phyloP scores from a whole-genome alignment of 768 basidiomycete genomes.

The Mrakia hoshinonis region DNA sequence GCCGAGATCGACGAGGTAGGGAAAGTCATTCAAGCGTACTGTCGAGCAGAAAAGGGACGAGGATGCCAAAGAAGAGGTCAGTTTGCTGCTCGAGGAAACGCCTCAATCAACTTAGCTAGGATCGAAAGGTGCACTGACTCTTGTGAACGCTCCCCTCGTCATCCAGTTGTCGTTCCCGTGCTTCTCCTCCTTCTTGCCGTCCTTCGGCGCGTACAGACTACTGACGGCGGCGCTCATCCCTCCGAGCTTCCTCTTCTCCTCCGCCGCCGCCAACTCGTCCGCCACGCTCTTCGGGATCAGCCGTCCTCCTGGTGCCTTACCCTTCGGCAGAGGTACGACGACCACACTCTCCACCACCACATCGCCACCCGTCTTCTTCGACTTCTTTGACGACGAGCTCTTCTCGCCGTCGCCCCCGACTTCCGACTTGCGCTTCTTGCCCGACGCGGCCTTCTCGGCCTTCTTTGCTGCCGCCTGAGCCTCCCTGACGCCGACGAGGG shows the following conservation, averaged over 20 bases:
- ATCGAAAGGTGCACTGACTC: constrained; percentile 53
- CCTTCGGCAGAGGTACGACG: constrained; percentile 49
- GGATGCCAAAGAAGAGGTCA: too few relatives aligned
- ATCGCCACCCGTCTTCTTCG: constrained; percentile 31
- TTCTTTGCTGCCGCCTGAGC: constrained; percentile 29
- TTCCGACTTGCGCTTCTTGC: constrained; percentile 34
- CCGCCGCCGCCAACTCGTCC: constrained; percentile 65
- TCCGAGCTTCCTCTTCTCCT: constrained; percentile 65
- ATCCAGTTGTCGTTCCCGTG: constrained; percentile 54
- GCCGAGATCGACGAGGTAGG: too few relatives aligned
- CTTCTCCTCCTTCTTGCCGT: constrained; percentile 53
- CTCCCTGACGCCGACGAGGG: constrained; percentile 41
- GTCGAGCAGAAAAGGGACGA: too few relatives aligned
- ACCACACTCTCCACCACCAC: constrained; percentile 12
- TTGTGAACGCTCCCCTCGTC: constrained; percentile 83
- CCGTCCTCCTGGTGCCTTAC: constrained; percentile 44
- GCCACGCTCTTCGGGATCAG: constrained; percentile 56
- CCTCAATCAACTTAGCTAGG: neutral
- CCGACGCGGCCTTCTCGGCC: constrained; percentile 18
- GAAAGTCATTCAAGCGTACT: too few relatives aligned
- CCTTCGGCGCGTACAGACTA: constrained; percentile 61
- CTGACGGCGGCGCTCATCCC: constrained; percentile 79
- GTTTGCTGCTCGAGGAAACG: too few relatives aligned
- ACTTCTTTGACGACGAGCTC: constrained; percentile 37
- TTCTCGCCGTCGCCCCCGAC: constrained; percentile 34